phyloP scores from a whole-genome alignment of 108 stramenopile species.

The Cyclostephanos invisitatus region DNA sequence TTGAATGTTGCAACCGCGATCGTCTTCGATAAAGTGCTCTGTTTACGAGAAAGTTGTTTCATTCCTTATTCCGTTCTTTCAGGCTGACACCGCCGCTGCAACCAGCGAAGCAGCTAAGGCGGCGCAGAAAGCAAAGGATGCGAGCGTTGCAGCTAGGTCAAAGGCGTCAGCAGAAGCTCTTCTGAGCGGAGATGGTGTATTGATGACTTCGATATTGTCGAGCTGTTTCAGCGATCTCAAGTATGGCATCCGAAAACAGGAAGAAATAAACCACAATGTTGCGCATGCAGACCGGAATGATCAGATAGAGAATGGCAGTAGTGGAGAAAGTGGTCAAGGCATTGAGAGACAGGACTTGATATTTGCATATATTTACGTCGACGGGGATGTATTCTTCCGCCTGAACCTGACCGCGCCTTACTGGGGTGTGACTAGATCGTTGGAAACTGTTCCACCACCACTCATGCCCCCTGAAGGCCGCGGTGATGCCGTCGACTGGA shows the following conservation, averaged over 20 bases:
- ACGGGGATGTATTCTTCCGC: conserved; percentile 68
- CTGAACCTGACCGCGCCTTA: conserved; percentile 76
- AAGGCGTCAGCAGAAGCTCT: conserved; percentile 58
- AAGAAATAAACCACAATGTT: conserved; percentile 11
- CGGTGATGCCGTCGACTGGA: conserved; percentile 50
- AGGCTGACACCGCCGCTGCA: conserved; percentile 47
- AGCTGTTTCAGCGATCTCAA: conserved; percentile 71
- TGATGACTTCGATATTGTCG: conserved; percentile 60
- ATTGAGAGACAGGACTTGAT: conserved; percentile 20
- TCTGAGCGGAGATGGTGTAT: conserved; percentile 72
- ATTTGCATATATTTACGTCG: conserved; percentile 67
- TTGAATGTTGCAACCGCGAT: not conserved
- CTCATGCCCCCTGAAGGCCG: conserved; percentile 36
- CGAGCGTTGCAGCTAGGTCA: conserved; percentile 52
- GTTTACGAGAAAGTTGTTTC: not conserved
- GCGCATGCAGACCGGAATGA: conserved; percentile 37
- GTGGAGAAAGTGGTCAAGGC: conserved; percentile 1
- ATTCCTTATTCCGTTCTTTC: not conserved
- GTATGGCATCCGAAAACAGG: conserved; percentile 56
- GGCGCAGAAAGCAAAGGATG: conserved; percentile 79
- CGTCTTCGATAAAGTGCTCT: not conserved
- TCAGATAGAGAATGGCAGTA: conserved; percentile 14
- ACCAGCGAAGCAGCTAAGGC: conserved; percentile 54
- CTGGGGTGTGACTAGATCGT: conserved; percentile 27
- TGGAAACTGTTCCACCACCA: conserved; percentile 46